Evolutionary conservation across 1,284 basidiomycete species (phyloP).

Genomic region (Leccinum variabile): DNA sequence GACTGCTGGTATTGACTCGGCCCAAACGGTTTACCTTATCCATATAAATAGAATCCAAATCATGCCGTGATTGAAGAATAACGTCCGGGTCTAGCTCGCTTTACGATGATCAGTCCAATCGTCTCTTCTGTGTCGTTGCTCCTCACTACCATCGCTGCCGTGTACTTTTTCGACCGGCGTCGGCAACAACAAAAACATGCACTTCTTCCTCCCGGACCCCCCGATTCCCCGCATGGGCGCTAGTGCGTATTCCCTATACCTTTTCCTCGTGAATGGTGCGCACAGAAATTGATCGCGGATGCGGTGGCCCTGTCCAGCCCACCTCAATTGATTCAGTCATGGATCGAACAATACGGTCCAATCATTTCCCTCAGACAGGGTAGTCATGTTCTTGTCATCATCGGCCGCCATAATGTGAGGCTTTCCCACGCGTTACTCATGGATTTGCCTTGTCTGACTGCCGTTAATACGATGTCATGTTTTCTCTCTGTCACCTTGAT

Average conservation of each 20-base stretch:
- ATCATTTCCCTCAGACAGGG: slow-evolving; percentile 38
- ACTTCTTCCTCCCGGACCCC: slow-evolving; percentile 25
- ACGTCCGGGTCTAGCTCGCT: neutral
- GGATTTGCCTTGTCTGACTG: neutral
- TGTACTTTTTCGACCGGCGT: slow-evolving; percentile 11
- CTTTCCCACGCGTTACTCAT: neutral
- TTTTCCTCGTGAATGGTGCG: too few relatives aligned
- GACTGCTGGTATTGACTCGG: neutral
- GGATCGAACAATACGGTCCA: slow-evolving; percentile 41
- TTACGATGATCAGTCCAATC: neutral
- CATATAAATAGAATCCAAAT: neutral
- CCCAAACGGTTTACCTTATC: neutral
- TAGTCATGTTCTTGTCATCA: slow-evolving; percentile 34
- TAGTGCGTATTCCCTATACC: slow-evolving; percentile 17
- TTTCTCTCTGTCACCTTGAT: neutral
- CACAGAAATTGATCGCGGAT: neutral
- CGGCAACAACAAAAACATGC: slow-evolving; percentile 12
- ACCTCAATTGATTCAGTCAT: slow-evolving; percentile 31
- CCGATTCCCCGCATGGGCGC: slow-evolving; percentile 24
- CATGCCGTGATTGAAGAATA: neutral
- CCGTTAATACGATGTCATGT: neutral
- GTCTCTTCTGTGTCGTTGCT: neutral
- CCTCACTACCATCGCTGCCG: neutral
- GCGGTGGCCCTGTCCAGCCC: slow-evolving; percentile 7
- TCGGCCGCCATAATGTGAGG: slow-evolving; percentile 37